Conservation (phyloP, 1,139 yeast species). For the Geotrichum cucujoidarum region DNA sequence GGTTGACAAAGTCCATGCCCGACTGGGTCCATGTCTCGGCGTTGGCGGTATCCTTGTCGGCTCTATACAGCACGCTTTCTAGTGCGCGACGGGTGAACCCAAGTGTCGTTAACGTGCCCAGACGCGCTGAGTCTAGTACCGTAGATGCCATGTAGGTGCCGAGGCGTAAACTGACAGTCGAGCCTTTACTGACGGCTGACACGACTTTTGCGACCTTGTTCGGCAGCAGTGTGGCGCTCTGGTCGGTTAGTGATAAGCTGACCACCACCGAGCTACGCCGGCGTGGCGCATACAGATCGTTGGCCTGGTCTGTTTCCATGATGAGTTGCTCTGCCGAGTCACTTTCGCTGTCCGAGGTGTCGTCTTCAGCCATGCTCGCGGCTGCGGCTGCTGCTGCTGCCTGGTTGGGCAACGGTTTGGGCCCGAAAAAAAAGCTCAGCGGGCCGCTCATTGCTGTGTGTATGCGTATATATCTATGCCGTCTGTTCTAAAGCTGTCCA, state of each 20-base stretch:
- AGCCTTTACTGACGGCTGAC: slow-evolving; percentile 30
- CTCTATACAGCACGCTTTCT: slow-evolving; percentile 31
- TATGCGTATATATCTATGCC: too few species aligned
- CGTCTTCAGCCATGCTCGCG: slow-evolving; percentile 7
- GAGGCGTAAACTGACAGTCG: slow-evolving; percentile 31
- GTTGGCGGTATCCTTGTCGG: slow-evolving; percentile 31
- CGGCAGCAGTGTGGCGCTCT: slow-evolving; percentile 29
- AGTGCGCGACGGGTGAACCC: slow-evolving; percentile 32
- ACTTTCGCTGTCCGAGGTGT: not conserved
- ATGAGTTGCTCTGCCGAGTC: not conserved
- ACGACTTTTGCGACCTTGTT: slow-evolving; percentile 29
- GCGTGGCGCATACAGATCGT: not conserved
- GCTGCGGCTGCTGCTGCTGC: too few species aligned
- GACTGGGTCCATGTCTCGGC: slow-evolving; percentile 25
- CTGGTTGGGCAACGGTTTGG: not conserved
- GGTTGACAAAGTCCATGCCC: slow-evolving; percentile 26
- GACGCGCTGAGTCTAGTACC: slow-evolving; percentile 30
- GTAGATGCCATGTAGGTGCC: slow-evolving; percentile 31
- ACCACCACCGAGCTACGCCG: slow-evolving; percentile 7
- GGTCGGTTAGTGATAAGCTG: slow-evolving; percentile 15
- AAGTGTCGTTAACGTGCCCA: slow-evolving; percentile 30
- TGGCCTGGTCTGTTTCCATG: not conserved
- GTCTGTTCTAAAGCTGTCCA: too few species aligned
- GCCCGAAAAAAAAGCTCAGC: slow-evolving; percentile 4
- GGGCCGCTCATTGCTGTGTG: slow-evolving; percentile 6